phyloP scores from a whole-genome alignment of 208 protist species.

The Crithidia sp. region DNA sequence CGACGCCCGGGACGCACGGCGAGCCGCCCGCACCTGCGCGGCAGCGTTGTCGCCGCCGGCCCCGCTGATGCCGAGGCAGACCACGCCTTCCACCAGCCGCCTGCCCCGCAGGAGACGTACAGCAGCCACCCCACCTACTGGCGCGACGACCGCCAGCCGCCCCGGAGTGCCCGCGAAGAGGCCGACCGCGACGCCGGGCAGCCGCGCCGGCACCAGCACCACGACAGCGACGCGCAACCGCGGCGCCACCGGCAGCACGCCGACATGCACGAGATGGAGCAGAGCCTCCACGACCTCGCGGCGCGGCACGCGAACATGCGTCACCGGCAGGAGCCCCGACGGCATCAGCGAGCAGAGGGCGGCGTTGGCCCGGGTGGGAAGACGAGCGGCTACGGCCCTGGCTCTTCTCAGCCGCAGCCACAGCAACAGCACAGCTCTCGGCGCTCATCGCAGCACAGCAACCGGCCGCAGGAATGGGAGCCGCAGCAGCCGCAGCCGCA shows the following conservation, averaged over 20 bases:
- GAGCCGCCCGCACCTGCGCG: background rate
- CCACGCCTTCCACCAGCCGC: background rate
- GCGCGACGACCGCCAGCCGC: conserved; percentile 5
- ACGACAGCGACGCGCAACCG: background rate
- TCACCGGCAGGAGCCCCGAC: conserved; percentile 3
- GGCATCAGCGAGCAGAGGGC: conserved; percentile 5
- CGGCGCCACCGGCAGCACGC: conserved; percentile 14
- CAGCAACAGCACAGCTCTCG: conserved; percentile 3
- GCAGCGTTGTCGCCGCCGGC: conserved; percentile 1
- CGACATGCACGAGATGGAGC: conserved; percentile 32
- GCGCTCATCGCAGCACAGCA: conserved; percentile 9
- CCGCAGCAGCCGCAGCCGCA: no score
- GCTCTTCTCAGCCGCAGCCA: background rate
- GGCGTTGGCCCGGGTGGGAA: background rate
- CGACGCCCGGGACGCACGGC: conserved; percentile 5
- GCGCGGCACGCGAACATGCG: background rate
- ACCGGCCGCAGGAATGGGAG: background rate
- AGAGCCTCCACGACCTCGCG: conserved; percentile 34
- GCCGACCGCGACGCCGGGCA: background rate
- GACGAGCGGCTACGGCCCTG: background rate
- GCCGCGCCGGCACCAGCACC: background rate
- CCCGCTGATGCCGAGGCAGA: conserved; percentile 1
- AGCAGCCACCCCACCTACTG: conserved; percentile 14
- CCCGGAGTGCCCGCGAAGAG: background rate
- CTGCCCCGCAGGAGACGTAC: background rate